Evolutionary conservation across 2,329 filamentous ascomycete genomes (phyloP).

Genomic region (Coniochaeta prunicola): DNA sequence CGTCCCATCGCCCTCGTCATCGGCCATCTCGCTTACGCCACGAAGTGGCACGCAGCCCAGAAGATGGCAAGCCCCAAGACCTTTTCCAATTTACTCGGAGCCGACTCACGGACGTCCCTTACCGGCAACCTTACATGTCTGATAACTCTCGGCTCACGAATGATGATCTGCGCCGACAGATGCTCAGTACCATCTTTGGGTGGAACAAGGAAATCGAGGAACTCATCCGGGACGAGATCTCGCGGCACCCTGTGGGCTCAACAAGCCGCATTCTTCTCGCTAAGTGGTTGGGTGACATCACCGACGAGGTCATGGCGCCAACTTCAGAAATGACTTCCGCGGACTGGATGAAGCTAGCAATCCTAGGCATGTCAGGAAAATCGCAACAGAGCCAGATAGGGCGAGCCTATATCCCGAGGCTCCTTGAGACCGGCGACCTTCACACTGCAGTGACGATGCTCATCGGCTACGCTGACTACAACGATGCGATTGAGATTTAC

Average conservation of each 20-base stretch:
- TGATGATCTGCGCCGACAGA: constrained; percentile 78
- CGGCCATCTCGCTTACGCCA: constrained; percentile 67
- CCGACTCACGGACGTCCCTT: constrained; percentile 74
- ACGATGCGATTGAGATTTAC: constrained; percentile 95
- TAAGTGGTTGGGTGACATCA: constrained; percentile 87
- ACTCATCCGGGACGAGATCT: constrained; percentile 78
- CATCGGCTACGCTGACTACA: constrained; percentile 83
- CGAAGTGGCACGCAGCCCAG: constrained; percentile 72
- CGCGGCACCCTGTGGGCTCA: constrained; percentile 64
- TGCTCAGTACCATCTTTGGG: constrained; percentile 90
- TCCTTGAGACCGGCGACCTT: constrained; percentile 83
- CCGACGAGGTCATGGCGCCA: constrained; percentile 72
- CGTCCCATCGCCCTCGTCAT: constrained; percentile 35
- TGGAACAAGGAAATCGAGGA: constrained; percentile 82
- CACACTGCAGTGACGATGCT: constrained; percentile 91
- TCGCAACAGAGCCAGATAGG: constrained; percentile 80
- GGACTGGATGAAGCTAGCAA: constrained; percentile 93
- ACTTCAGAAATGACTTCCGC: constrained; percentile 81
- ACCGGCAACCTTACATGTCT: constrained; percentile 57
- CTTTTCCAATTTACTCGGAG: constrained; percentile 81
- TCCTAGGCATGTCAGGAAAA: constrained; percentile 77
- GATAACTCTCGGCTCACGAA: constrained; percentile 58
- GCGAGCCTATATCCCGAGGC: constrained; percentile 80
- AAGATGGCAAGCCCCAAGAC: constrained; percentile 65
- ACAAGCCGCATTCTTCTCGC: constrained; percentile 74